A percentile compares a stretch with the other conserved stretches of the same genome.
Conservation (phyloP, 208 protist genomes). For the Lotmaria passim region DNA sequence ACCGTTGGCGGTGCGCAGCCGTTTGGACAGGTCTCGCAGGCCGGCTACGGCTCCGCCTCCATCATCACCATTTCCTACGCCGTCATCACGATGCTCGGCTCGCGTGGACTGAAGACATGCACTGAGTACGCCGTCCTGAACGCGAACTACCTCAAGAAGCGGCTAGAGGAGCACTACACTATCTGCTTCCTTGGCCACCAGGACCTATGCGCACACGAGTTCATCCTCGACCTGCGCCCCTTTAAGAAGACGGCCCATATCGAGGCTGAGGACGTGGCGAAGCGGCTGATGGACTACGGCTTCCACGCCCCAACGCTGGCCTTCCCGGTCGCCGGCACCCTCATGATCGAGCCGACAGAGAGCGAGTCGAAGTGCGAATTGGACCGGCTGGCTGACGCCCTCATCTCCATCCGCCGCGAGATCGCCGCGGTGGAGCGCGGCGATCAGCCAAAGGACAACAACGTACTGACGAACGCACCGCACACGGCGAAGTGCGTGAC, state of each 20-base stretch:
- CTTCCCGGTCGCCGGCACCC: constrained; percentile 90
- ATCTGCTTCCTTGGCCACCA: constrained; percentile 92
- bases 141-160: constrained; percentile 98
- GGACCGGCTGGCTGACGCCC: constrained; percentile 95
- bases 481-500: constrained; percentile 92
- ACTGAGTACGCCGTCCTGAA: constrained; percentile 97
- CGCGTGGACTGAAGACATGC: constrained; percentile 87
- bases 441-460: constrained; percentile 90
- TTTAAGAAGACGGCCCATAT: constrained; percentile 95
- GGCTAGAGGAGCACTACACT: constrained; percentile 94
- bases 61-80: constrained; percentile 97
- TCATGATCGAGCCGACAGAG: constrained; percentile 99
- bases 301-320: constrained; percentile 98
- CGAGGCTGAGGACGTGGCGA: constrained; percentile 97
- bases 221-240: constrained; percentile 96
- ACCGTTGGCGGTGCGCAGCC: constrained; percentile 60
- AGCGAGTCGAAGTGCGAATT: constrained; percentile 95
- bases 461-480: constrained; percentile 96
- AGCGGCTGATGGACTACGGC: constrained; percentile 97
- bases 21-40: constrained; percentile 93
- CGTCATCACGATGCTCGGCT: constrained; percentile 96
- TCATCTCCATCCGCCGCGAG: constrained; percentile 96
- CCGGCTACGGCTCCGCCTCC: constrained; percentile 93
- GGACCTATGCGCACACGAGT: constrained; percentile 96
- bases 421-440: constrained; percentile 95